phyloP scores from a whole-genome alignment of 805 yeast genomes.

The Hanseniaspora nectarophila region DNA sequence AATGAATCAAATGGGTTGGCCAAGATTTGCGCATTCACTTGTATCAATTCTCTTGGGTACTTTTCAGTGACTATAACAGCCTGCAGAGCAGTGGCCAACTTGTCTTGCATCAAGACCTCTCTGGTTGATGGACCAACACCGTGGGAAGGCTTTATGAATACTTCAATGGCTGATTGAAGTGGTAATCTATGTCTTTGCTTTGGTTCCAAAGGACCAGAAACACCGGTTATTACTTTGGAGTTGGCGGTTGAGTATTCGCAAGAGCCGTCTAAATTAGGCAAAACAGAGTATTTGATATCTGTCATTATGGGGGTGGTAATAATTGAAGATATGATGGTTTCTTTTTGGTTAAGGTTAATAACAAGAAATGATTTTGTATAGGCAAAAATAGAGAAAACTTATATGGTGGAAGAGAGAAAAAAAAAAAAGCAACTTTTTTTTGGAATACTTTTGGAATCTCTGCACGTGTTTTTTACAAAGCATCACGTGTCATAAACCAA shows the following conservation, averaged over 20 bases:
- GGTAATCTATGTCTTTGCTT: conserved; percentile 76
- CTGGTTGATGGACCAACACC: conserved; percentile 59
- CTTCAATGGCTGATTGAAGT: conserved; percentile 61
- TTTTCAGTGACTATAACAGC: conserved; percentile 47
- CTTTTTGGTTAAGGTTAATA: neutral
- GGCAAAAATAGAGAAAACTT: too few species aligned
- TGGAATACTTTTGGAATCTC: too few species aligned
- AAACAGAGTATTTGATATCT: conserved; percentile 10
- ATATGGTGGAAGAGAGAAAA: too few species aligned
- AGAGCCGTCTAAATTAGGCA: conserved; percentile 62
- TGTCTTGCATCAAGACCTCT: conserved; percentile 66
- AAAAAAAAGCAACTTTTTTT: too few species aligned
- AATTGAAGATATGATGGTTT: neutral
- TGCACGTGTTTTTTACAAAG: too few species aligned
- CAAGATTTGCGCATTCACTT: conserved; percentile 53
- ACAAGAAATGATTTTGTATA: too few species aligned
- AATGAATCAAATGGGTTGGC: conserved; percentile 28
- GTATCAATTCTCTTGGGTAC: conserved; percentile 71
- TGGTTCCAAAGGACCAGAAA: conserved; percentile 85
- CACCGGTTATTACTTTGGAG: conserved; percentile 57
- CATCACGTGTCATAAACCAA: too few species aligned
- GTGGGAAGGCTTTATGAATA: conserved; percentile 61
- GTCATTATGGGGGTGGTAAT: too few species aligned
- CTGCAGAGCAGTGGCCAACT: conserved; percentile 48
- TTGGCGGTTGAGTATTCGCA: conserved; percentile 42